Percentiles rank a stretch among this genome's conserved stretches.
These are phyloP conservation scores for Rhytidhysteron rufulum DNA, from an alignment of 2,329 filamentous ascomycete species.

Conservation along the genomic window DNA sequence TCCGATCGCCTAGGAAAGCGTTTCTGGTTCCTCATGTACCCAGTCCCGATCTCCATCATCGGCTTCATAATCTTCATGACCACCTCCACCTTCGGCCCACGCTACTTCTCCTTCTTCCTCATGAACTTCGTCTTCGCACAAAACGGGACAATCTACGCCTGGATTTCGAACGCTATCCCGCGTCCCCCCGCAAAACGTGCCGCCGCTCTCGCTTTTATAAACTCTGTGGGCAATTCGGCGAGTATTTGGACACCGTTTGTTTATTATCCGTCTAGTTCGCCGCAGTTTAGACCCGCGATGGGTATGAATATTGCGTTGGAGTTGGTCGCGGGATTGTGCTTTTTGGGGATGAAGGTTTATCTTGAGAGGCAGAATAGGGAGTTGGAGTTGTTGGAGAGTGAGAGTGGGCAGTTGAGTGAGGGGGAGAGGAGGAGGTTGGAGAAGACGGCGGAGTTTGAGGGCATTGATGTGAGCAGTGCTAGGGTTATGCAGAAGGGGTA, in stretches of 20 bases:
- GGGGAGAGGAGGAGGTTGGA: slow-evolving; percentile 46
- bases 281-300: slow-evolving; percentile 18
- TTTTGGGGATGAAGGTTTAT: slow-evolving; percentile 14
- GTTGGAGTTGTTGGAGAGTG: slow-evolving; percentile 49
- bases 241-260: slow-evolving; percentile 47
- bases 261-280: slow-evolving; percentile 20
- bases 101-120: slow-evolving; percentile 55
- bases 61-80: slow-evolving; percentile 56
- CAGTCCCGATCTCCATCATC: slow-evolving; percentile 48
- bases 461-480: slow-evolving; percentile 48
- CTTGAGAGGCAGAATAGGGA: slow-evolving; percentile 45
- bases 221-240: slow-evolving; percentile 51
- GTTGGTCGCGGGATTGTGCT: slow-evolving; percentile 13
- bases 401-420: slow-evolving; percentile 43
- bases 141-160: slow-evolving; percentile 55
- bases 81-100: slow-evolving; percentile 47
- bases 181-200: slow-evolving; percentile 54
- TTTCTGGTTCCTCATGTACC: slow-evolving; percentile 41
- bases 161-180: slow-evolving; percentile 50
- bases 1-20: slow-evolving; percentile 42
- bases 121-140: slow-evolving; percentile 55
- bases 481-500: slow-evolving; percentile 53
- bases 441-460: slow-evolving; percentile 51
- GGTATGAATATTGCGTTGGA: slow-evolving; percentile 20
- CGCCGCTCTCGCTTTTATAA: slow-evolving; percentile 54